Evolutionary conservation across 2,329 filamentous ascomycete genomes (phyloP).

Genomic region (Penicillium sp.): DNA sequence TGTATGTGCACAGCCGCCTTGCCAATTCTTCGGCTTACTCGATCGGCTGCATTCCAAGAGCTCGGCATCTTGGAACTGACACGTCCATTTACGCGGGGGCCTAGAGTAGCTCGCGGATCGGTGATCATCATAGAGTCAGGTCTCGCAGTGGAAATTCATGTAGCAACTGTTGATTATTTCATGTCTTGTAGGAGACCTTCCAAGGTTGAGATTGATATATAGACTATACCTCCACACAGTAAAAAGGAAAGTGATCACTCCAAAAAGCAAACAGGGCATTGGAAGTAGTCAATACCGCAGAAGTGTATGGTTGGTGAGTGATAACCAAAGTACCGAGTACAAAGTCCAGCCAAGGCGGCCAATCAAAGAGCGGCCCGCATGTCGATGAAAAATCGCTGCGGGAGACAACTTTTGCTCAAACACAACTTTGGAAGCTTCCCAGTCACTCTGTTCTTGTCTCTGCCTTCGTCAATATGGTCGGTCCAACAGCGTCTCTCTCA

Average conservation of each 20-base stretch:
- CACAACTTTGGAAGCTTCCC: not conserved
- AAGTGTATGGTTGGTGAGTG: not conserved
- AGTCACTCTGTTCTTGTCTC: not conserved
- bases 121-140: not conserved
- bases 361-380: conserved; percentile 21
- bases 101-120: not conserved
- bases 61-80: conserved; percentile 15
- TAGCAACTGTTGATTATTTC: not conserved
- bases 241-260: not conserved
- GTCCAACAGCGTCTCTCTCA: conserved; percentile 36
- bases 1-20: conserved; percentile 10
- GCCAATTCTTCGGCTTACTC: conserved; percentile 11
- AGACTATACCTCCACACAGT: not conserved
- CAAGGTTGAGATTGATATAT: not conserved
- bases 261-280: not conserved
- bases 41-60: conserved; percentile 15
- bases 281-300: not conserved
- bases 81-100: not conserved
- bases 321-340: conserved; percentile 1
- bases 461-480: conserved; percentile 32
- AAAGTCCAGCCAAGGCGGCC: conserved; percentile 2
- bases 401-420: not conserved
- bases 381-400: conserved; percentile 18
- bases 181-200: not conserved
- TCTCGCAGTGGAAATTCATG: not conserved